Percentiles rank a stretch among this genome's conserved stretches.
Evolutionary conservation across 2,329 filamentous ascomycete genomes (phyloP).

Genomic region (Fusarium sarcochroum): DNA sequence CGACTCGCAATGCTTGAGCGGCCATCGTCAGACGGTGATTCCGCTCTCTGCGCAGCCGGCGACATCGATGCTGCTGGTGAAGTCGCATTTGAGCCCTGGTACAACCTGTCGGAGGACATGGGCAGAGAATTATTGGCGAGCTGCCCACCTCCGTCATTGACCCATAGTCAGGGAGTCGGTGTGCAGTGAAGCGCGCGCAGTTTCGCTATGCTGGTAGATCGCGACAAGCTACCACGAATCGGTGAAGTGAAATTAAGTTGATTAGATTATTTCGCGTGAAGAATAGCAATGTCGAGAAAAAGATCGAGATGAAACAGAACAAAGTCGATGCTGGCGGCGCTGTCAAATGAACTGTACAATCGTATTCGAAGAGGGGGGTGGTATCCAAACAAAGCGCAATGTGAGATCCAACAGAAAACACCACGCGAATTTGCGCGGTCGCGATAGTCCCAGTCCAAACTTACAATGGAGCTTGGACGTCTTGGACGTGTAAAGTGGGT

Average conservation of each 20-base stretch:
- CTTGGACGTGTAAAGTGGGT: constrained; percentile 49
- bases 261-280: not conserved
- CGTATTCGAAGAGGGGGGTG: constrained; percentile 23
- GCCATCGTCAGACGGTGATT: constrained; percentile 49
- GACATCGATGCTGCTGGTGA: constrained; percentile 50
- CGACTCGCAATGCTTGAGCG: constrained; percentile 48
- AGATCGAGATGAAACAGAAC: not conserved
- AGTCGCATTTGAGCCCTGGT: constrained; percentile 41
- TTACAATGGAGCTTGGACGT: constrained; percentile 30
- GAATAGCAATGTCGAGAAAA: not conserved
- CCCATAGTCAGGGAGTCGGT: constrained; percentile 50
- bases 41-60: constrained; percentile 40
- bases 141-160: constrained; percentile 51
- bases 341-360: constrained; percentile 11
- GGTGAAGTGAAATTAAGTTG: constrained; percentile 1
- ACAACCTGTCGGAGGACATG: constrained; percentile 40
- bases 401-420: constrained; percentile 35
- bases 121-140: constrained; percentile 49
- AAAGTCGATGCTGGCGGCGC: constrained; percentile 10
- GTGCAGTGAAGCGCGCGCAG: constrained; percentile 19
- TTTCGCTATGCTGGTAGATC: constrained; percentile 12
- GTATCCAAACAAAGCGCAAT: constrained; percentile 39
- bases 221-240: constrained; percentile 11
- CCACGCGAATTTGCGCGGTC: constrained; percentile 44
- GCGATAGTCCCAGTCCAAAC: constrained; percentile 30